A percentile compares a stretch with the other conserved stretches of the same genome.
Evolutionary conservation across 2,329 filamentous ascomycete genomes (phyloP).

Genomic region (Aspergillus ibericus): DNA sequence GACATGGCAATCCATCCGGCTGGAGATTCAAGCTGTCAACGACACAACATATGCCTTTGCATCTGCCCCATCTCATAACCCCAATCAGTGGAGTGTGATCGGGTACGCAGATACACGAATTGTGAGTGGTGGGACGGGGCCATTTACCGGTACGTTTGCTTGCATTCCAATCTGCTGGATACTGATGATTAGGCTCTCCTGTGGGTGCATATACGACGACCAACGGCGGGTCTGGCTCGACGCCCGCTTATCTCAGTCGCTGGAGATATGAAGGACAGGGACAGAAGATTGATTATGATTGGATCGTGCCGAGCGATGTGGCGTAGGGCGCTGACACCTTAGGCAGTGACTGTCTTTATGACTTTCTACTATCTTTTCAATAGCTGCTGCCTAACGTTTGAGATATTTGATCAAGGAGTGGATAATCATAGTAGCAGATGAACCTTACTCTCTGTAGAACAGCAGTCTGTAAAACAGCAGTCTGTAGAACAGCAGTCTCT

Average conservation of each 20-base stretch:
- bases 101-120: constrained; percentile 1
- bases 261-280: constrained; percentile 10
- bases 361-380: no score
- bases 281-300: constrained; percentile 6
- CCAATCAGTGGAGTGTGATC: not conserved
- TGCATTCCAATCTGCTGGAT: not conserved
- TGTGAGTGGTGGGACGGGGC: constrained; percentile 7
- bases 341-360: no score
- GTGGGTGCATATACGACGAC: constrained; percentile 3
- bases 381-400: no score
- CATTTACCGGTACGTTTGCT: constrained; percentile 8
- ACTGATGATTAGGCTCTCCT: not conserved
- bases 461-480: no score
- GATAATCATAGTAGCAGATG: no score
- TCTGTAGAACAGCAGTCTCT: no score
- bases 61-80: not conserved
- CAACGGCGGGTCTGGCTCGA: not conserved
- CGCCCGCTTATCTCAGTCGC: constrained; percentile 7
- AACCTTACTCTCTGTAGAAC: no score
- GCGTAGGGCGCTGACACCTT: no score
- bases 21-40: not conserved
- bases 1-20: not conserved
- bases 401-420: no score
- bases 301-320: constrained; percentile 4
- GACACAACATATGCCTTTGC: constrained; percentile 6